These are phyloP conservation scores for Pseudogymnoascus sp. DNA, from an alignment of 2,329 filamentous ascomycete species.

Conservation along the genomic window DNA sequence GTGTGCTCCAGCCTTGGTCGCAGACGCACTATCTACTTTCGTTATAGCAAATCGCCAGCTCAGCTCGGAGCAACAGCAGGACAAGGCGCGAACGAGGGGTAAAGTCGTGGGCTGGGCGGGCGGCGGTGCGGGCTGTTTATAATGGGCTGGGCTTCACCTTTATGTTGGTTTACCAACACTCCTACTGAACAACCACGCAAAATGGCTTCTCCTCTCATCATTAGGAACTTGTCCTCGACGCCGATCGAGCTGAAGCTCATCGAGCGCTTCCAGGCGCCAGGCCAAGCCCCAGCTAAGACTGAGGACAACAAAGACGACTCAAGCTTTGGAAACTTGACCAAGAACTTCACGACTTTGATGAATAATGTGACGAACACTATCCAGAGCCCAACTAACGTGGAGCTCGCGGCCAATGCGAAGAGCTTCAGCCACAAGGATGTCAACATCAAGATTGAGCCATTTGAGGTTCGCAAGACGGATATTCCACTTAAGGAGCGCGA, in stretches of 20 bases:
- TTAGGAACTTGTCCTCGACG: slow-evolving; percentile 74
- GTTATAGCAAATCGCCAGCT: not conserved
- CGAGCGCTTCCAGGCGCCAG: slow-evolving; percentile 59
- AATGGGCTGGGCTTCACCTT: slow-evolving; percentile 5
- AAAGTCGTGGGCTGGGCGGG: not conserved
- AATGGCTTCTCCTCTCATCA: slow-evolving; percentile 41
- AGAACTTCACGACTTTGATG: slow-evolving; percentile 35
- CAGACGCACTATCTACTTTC: not conserved
- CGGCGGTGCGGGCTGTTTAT: not conserved
- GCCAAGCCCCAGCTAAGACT: slow-evolving; percentile 30
- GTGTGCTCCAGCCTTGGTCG: not conserved
- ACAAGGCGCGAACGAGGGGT: slow-evolving; percentile 1
- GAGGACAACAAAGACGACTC: slow-evolving; percentile 25
- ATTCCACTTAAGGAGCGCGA: slow-evolving; percentile 50
- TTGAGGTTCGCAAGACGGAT: slow-evolving; percentile 54
- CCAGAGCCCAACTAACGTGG: not conserved
- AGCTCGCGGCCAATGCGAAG: slow-evolving; percentile 43
- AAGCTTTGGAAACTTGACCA: slow-evolving; percentile 31
- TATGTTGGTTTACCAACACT: not conserved
- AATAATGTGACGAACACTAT: slow-evolving; percentile 33
- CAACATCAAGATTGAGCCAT: slow-evolving; percentile 56
- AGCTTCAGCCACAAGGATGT: slow-evolving; percentile 55
- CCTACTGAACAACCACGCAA: not conserved
- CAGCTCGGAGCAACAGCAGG: not conserved
- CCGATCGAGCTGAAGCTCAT: slow-evolving; percentile 64